These are phyloP conservation scores for Alternaria burnsii DNA, from an alignment of 2,329 filamentous ascomycete species.

Conservation along the genomic window DNA sequence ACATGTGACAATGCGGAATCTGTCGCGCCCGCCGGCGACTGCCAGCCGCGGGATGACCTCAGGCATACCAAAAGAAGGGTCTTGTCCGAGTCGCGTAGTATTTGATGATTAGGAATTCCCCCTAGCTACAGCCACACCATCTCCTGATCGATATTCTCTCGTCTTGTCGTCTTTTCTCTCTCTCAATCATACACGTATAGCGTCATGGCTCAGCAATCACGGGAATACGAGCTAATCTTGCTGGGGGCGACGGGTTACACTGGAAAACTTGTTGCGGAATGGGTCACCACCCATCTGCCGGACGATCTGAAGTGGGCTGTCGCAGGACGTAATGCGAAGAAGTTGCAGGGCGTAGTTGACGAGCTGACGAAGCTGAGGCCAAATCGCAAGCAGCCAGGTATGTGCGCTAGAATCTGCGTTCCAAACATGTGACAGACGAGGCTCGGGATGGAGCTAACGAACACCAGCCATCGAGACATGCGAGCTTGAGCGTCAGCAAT, in stretches of 20 bases:
- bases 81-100: slow-evolving; percentile 25
- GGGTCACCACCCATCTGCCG: slow-evolving; percentile 74
- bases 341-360: slow-evolving; percentile 73
- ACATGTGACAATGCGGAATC: slow-evolving; percentile 4
- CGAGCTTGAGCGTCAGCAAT: slow-evolving; percentile 58
- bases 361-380: slow-evolving; percentile 72
- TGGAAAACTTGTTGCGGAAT: slow-evolving; percentile 76
- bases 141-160: background rate
- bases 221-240: slow-evolving; percentile 71
- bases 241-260: slow-evolving; percentile 83
- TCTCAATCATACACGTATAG: slow-evolving; percentile 7
- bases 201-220: slow-evolving; percentile 42
- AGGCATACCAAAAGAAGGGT: slow-evolving; percentile 30
- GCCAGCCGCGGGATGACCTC: slow-evolving; percentile 31
- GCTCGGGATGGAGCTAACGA: slow-evolving; percentile 7
- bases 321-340: slow-evolving; percentile 79
- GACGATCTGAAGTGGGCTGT: slow-evolving; percentile 87
- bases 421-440: background rate
- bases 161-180: slow-evolving; percentile 11
- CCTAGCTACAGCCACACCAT: slow-evolving; percentile 11
- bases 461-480: slow-evolving; percentile 51
- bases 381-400: slow-evolving; percentile 76
- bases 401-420: slow-evolving; percentile 3
- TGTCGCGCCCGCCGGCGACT: slow-evolving; percentile 15
- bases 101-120: slow-evolving; percentile 23